These are phyloP conservation scores for Cymbopogon flexuosus DNA, from an alignment of 202 grass and related monocot species.

Conservation along the genomic window DNA sequence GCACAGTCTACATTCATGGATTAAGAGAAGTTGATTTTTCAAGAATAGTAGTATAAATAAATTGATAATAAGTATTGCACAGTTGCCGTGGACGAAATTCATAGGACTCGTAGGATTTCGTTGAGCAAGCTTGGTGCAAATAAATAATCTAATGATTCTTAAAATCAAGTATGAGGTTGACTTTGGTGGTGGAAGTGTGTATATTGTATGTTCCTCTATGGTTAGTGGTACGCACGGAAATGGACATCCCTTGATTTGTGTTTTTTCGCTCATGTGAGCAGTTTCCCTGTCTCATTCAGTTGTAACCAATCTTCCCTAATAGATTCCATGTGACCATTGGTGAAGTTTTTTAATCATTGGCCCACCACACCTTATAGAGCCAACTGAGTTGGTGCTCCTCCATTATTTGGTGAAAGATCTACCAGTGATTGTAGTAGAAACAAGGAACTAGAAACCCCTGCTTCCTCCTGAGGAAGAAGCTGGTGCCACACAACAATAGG, in stretches of 20 bases:
- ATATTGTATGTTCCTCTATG: conserved; percentile 2
- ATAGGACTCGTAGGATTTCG: not conserved
- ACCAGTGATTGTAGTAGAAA: not conserved
- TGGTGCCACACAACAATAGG: not conserved
- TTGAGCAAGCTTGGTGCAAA: not conserved
- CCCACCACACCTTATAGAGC: not conserved
- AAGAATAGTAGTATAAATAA: not conserved
- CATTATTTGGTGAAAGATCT: not conserved
- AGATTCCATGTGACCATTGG: conserved; percentile 3
- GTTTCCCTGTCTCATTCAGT: not conserved
- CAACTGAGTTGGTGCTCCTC: not conserved
- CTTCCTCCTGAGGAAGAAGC: not conserved
- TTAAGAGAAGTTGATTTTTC: not conserved
- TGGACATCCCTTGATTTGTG: conserved; percentile 19
- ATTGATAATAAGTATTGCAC: not conserved
- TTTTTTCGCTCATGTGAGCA: not conserved
- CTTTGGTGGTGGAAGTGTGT: not conserved
- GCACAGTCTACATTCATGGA: not conserved
- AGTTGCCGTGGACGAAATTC: not conserved
- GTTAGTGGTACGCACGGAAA: not conserved
- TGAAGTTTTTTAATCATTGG: not conserved
- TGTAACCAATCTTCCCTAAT: not conserved
- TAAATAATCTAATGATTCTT: not conserved
- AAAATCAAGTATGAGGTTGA: not conserved
- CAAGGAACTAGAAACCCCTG: not conserved